phyloP scores from a whole-genome alignment of 164 flowering plant species.

The Vitis rotundifolia region DNA sequence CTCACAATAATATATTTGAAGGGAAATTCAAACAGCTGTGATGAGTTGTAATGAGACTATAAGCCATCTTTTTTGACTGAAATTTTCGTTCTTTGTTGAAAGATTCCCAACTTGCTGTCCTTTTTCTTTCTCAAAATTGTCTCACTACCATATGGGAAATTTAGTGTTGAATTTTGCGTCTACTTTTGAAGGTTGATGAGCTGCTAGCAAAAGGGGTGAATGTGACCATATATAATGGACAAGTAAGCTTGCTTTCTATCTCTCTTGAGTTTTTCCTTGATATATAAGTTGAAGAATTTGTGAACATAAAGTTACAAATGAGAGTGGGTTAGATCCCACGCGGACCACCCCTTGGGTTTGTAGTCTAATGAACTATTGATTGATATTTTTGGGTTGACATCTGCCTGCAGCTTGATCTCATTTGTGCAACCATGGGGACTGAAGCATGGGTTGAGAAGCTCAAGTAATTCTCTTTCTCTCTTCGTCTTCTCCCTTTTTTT shows the following conservation, averaged over 20 bases:
- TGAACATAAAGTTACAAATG: too few relatives aligned
- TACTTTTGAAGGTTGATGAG: conserved; percentile 64
- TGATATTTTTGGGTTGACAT: not conserved
- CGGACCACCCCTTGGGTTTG: not conserved
- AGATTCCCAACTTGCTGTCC: not conserved
- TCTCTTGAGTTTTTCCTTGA: too few relatives aligned
- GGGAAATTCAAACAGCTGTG: too few relatives aligned
- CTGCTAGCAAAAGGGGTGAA: conserved; percentile 74
- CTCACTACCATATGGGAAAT: not conserved
- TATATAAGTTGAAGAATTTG: too few relatives aligned
- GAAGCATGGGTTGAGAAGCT: conserved; percentile 92
- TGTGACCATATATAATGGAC: conserved; percentile 85
- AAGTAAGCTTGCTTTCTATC: conserved; percentile 40
- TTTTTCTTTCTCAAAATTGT: not conserved
- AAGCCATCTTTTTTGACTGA: too few relatives aligned
- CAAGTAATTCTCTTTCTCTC: conserved; percentile 42
- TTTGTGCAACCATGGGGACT: conserved; percentile 83
- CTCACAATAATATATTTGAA: too few relatives aligned
- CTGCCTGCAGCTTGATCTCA: conserved; percentile 68
- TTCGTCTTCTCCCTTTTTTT: not conserved
- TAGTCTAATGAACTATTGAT: not conserved
- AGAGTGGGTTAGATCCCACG: too few relatives aligned
- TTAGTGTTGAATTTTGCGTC: not conserved
- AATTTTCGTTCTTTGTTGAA: not conserved
- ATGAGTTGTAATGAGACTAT: too few relatives aligned